Percentiles rank a stretch among this genome's conserved stretches.
Conservation (phyloP, 257 asterid genomes). For the Capsicum chinense region DNA sequence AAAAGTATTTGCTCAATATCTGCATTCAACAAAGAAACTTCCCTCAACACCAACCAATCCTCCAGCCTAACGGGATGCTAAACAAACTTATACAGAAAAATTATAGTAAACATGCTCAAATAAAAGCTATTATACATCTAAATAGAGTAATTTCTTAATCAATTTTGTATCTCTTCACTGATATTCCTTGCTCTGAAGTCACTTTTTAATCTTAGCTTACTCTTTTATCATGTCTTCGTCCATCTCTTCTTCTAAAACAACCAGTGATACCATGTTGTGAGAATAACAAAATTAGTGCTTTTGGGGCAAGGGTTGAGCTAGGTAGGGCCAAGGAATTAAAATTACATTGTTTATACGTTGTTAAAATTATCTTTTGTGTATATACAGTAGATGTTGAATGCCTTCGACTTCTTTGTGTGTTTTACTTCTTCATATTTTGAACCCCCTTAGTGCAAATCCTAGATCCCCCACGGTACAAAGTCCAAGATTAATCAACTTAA, state of each 20-base stretch:
- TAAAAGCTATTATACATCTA: constrained; percentile 3
- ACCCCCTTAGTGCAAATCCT: no score
- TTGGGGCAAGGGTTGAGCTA: neutral
- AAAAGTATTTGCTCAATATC: constrained; percentile 81
- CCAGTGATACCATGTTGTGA: neutral
- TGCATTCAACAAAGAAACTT: constrained; percentile 47
- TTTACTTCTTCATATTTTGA: no score
- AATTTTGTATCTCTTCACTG: neutral
- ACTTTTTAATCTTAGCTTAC: neutral
- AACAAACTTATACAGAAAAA: neutral
- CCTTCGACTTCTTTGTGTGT: no score
- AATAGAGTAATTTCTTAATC: constrained; percentile 14
- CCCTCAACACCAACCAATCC: constrained; percentile 25
- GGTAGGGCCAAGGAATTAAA: no score
- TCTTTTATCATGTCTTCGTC: neutral
- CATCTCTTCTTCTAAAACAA: neutral
- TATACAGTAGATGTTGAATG: no score
- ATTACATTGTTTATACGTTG: no score
- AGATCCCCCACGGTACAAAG: neutral
- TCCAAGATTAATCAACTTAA: neutral
- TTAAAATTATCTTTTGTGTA: no score
- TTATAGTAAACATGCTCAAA: constrained; percentile 1
- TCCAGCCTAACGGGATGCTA: neutral
- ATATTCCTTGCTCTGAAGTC: neutral
- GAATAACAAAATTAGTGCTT: neutral